A percentile compares a stretch with the other conserved stretches of the same genome.
These are phyloP conservation scores for Citeromyces nyonsensis DNA, from an alignment of 805 yeast genomes.

Conservation along the genomic window DNA sequence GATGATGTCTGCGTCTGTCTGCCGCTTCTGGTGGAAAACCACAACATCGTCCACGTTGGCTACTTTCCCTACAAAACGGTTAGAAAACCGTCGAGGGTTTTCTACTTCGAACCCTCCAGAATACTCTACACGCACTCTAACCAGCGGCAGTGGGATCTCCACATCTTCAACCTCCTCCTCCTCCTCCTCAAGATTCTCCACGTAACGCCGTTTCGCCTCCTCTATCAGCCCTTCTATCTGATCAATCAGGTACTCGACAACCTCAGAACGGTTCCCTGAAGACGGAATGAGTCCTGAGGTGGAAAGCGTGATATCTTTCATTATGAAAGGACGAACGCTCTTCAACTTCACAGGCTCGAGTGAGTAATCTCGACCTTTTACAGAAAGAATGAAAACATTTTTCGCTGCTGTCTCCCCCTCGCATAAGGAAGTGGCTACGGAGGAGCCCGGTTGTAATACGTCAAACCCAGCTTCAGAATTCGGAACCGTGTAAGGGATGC, in stretches of 20 bases:
- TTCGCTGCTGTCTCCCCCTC: conserved; percentile 75
- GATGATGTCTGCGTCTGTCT: conserved; percentile 6
- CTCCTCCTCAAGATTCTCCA: conserved; percentile 11
- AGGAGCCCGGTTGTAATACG: conserved; percentile 85
- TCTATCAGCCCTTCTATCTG: conserved; percentile 56
- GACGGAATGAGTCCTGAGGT: conserved; percentile 45
- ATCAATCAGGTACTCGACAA: conserved; percentile 38
- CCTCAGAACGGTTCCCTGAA: conserved; percentile 40
- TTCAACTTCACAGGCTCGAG: conserved; percentile 47
- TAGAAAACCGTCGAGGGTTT: conserved; percentile 78
- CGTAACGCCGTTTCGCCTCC: conserved; percentile 38
- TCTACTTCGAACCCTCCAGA: conserved; percentile 87
- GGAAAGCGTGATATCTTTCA: conserved; percentile 46
- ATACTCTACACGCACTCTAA: conserved; percentile 77
- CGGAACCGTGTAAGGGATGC: conserved; percentile 52
- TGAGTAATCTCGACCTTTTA: conserved; percentile 39
- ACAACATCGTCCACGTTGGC: conserved; percentile 87
- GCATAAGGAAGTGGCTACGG: conserved; percentile 80
- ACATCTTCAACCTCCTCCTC: conserved; percentile 13
- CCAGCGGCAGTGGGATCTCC: conserved; percentile 62
- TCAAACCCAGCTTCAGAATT: conserved; percentile 52
- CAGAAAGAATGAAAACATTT: conserved; percentile 53
- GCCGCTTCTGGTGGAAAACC: conserved; percentile 42
- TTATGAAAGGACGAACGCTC: conserved; percentile 71
- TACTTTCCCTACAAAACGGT: conserved; percentile 76